phyloP scores from a whole-genome alignment of 371 early-diverging fungal genomes.

The Zychaea mexicana region DNA sequence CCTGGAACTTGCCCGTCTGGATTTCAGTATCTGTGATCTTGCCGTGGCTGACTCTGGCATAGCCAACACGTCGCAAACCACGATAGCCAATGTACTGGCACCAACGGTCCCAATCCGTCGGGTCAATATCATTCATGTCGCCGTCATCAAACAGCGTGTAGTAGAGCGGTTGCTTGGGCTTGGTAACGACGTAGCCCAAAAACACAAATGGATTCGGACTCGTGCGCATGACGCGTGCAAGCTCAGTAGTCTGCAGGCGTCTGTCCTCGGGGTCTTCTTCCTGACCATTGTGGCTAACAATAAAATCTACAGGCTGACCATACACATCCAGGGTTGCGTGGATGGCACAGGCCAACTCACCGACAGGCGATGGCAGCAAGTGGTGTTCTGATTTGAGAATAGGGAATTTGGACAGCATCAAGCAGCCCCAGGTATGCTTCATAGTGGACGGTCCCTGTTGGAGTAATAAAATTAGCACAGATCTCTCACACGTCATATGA shows the following conservation, averaged over 20 bases:
- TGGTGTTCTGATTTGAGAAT: conserved; percentile 74
- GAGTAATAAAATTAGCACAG: not conserved
- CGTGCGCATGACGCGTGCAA: conserved; percentile 77
- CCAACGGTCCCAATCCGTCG: conserved; percentile 81
- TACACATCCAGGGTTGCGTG: conserved; percentile 84
- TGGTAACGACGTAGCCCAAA: conserved; percentile 83
- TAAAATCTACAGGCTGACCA: conserved; percentile 80
- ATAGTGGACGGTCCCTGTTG: conserved; percentile 73
- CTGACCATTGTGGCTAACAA: conserved; percentile 86
- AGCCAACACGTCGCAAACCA: conserved; percentile 74
- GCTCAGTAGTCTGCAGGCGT: conserved; percentile 75
- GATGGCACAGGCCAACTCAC: conserved; percentile 86
- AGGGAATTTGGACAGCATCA: conserved; percentile 85
- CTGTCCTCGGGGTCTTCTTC: conserved; percentile 80
- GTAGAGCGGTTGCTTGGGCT: conserved; percentile 69
- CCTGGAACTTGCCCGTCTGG: conserved; percentile 80
- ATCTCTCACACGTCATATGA: not conserved
- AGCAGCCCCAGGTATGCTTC: conserved; percentile 89
- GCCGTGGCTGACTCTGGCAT: conserved; percentile 80
- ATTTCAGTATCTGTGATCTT: conserved; percentile 87
- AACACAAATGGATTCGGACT: conserved; percentile 79
- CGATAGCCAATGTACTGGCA: conserved; percentile 85
- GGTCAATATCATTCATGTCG: conserved; percentile 77
- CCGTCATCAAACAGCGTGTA: conserved; percentile 67
- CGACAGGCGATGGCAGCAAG: conserved; percentile 79